Conservation (phyloP, 306 rosid genomes). For the Lathyrus oleraceus region DNA sequence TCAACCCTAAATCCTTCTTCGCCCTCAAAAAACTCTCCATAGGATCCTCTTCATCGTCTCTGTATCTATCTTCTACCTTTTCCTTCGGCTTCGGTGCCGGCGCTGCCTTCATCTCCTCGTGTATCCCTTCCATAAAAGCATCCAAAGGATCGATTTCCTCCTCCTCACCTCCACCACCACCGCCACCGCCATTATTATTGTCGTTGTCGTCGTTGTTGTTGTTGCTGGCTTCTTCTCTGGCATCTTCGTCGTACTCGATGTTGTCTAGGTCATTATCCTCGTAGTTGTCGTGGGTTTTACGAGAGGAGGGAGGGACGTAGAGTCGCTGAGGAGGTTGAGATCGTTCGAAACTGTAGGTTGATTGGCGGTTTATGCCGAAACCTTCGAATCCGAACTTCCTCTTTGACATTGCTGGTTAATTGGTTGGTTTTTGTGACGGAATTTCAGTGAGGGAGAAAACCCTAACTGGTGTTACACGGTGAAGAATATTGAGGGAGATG, state of each 20-base stretch:
- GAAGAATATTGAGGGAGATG: neutral
- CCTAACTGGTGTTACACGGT: too few relatives aligned
- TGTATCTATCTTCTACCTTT: slow-evolving; percentile 68
- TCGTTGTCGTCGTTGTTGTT: neutral
- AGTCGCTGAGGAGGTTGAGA: slow-evolving; percentile 79
- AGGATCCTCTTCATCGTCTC: slow-evolving; percentile 84
- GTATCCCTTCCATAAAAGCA: slow-evolving; percentile 97
- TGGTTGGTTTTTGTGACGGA: neutral
- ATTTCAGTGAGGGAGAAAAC: slow-evolving; percentile 26
- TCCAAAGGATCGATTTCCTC: slow-evolving; percentile 89
- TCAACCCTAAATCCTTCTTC: slow-evolving; percentile 81
- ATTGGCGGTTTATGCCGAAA: slow-evolving; percentile 84
- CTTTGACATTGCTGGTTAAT: slow-evolving; percentile 65
- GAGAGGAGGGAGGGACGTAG: slow-evolving; percentile 88
- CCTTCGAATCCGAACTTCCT: slow-evolving; percentile 93
- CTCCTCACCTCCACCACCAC: slow-evolving; percentile 36
- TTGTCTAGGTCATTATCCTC: slow-evolving; percentile 82
- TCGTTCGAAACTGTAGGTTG: slow-evolving; percentile 83
- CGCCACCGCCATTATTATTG: too few relatives aligned
- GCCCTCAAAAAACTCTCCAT: slow-evolving; percentile 91
- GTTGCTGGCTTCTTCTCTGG: slow-evolving; percentile 34
- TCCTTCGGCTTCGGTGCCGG: slow-evolving; percentile 72
- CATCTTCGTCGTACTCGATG: slow-evolving; percentile 64
- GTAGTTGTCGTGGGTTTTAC: slow-evolving; percentile 72
- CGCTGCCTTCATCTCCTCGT: slow-evolving; percentile 77